Percentiles rank a stretch among this genome's conserved stretches.
Conservation (phyloP, 345 rosid species). For the Combretum micranthum region DNA sequence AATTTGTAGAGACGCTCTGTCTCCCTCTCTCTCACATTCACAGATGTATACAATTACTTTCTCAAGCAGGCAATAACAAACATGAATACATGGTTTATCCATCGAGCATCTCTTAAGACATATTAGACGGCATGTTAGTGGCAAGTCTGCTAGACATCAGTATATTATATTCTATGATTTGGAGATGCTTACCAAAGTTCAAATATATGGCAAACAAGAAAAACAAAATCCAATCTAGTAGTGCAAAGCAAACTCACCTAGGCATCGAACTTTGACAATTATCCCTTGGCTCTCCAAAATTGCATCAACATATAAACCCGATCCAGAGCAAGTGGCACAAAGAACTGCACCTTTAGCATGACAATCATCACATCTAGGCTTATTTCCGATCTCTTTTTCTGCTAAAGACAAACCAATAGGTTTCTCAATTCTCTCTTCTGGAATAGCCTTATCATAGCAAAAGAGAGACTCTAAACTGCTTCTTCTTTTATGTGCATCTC, state of each 20-base stretch:
- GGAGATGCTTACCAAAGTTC: too few species aligned
- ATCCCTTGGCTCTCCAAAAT: constrained; percentile 97
- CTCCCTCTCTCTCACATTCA: too few species aligned
- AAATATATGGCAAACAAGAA: too few species aligned
- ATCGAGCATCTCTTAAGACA: too few species aligned
- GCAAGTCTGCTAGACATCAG: too few species aligned
- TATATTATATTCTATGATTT: too few species aligned
- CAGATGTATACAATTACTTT: too few species aligned
- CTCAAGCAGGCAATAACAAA: too few species aligned
- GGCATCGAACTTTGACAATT: constrained; percentile 90
- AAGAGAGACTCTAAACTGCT: constrained; percentile 69
- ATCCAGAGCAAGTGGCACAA: constrained; percentile 79
- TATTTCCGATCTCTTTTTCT: constrained; percentile 65
- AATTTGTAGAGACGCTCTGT: too few species aligned
- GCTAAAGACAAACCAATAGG: constrained; percentile 67
- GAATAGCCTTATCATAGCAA: constrained; percentile 74
- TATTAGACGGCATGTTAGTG: too few species aligned
- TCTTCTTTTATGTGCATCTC: constrained; percentile 37
- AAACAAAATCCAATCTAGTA: too few species aligned
- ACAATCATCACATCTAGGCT: constrained; percentile 54
- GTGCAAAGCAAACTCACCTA: constrained; percentile 36
- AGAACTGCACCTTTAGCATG: constrained; percentile 87
- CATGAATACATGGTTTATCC: too few species aligned
- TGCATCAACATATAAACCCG: constrained; percentile 82
- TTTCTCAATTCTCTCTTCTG: constrained; percentile 78